A percentile compares a stretch with the other conserved stretches of the same genome.
Evolutionary conservation across 1,284 basidiomycete genomes (phyloP).

Genomic region (Abortiporus biennis): DNA sequence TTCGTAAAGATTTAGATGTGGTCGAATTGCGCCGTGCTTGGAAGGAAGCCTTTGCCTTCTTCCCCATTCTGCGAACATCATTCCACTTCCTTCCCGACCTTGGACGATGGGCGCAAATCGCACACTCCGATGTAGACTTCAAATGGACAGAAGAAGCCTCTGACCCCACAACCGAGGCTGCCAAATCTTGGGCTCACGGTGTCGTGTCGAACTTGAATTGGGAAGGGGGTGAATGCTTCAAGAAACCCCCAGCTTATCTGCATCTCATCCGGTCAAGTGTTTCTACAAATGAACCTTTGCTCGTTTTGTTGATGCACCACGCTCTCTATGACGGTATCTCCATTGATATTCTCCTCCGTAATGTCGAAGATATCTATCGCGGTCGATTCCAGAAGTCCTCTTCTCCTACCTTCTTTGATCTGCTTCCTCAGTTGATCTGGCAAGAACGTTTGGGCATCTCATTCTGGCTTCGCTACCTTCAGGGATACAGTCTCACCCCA

Average conservation of each 20-base stretch:
- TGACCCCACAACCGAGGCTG: conserved; percentile 11
- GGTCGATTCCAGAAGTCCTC: conserved; percentile 13
- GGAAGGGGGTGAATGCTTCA: conserved; percentile 20
- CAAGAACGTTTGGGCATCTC: conserved; percentile 34
- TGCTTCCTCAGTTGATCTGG: conserved; percentile 26
- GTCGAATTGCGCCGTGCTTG: conserved; percentile 30
- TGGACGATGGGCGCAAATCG: conserved; percentile 36
- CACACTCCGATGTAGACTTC: conserved; percentile 30
- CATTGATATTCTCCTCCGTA: conserved; percentile 29
- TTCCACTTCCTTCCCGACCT: conserved; percentile 36
- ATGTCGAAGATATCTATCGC: conserved; percentile 29
- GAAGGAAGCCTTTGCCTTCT: conserved; percentile 24
- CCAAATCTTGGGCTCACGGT: conserved; percentile 10
- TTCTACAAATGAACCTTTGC: conserved; percentile 12
- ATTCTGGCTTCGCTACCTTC: conserved; percentile 33
- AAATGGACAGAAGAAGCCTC: conserved; percentile 27
- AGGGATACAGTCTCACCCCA: conserved; percentile 14
- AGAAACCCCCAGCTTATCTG: conserved; percentile 30
- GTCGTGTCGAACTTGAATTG: conserved; percentile 17
- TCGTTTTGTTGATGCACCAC: conserved; percentile 43
- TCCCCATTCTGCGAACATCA: conserved; percentile 39
- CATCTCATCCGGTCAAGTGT: conserved; percentile 15
- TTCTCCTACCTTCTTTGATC: conserved; percentile 28
- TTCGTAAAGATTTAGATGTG: conserved; percentile 24
- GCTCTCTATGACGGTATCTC: conserved; percentile 47